Base-by-base conservation (phyloP, 2,329 filamentous ascomycete genomes). In the Paramyrothecium roridum region DNA sequence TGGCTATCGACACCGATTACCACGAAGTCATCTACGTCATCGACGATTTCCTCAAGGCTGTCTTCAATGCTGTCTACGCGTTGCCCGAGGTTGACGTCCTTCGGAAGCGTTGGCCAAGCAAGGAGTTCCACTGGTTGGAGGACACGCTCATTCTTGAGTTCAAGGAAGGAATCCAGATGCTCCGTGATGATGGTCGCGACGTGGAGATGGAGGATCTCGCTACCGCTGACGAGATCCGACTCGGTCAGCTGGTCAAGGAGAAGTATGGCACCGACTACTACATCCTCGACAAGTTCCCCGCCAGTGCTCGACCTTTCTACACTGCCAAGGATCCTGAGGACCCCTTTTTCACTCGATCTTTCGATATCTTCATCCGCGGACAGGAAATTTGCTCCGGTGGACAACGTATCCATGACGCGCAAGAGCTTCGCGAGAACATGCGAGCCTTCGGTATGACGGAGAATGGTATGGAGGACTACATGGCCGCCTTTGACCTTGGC, bases 361-460 rank as follows among this genome's bases (percentile, higher is more conserved):
- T 96, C 65, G 93, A 97, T 69, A 96, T 97, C 56, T 97, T 97
- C 75, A 82, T 96, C 47, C 88, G 93, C 30, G 93, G 93, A 1
- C 93, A 97, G 67, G 93, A 97, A 70, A 95, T 97, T 55, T 86
- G 93, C 48, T 93, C 91, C 1, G 93, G 93, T 63, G 93, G 93
- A 8, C 93, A 97, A 72, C 91, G 93, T 83, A 96, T 97, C 59
- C 90, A 97, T 69, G 87, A 95, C 58, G 82, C 89, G 0, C 75
- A 80, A 4, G 82, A 90, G 67, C 79, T 97, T n/a, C 82, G 87
- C 48, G 81, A 88, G 63, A 90, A 88, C 67, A 92, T 97, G 89
- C 80, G 81, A 57, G 82, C 83, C 50, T 81, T 84, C 50, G 91
- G 91, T 56, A 87, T 97, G 56, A 82, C 89, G 23, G 90, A 91